A percentile compares a stretch with the other conserved stretches of the same genome.
phyloP scores from a whole-genome alignment of 352 stramenopile species.

The Aphanomyces astaci region DNA sequence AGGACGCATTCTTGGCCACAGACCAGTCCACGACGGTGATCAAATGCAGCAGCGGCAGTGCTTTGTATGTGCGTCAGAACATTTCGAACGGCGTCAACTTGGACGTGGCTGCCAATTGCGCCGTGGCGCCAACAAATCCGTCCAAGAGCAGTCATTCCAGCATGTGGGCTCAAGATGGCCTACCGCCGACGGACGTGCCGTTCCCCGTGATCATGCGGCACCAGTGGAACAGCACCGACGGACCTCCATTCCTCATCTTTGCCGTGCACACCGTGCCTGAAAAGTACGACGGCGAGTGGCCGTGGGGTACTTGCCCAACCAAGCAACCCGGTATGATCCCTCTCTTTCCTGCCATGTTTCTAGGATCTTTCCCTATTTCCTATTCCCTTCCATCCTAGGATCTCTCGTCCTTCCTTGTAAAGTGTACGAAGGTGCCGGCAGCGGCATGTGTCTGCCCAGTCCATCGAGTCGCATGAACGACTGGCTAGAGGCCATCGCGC shows the following conservation, averaged over 20 bases:
- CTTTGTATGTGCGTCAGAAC: background rate
- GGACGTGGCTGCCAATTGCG: constrained; percentile 9
- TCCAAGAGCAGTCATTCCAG: constrained; percentile 8
- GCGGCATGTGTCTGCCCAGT: background rate
- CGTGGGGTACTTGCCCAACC: background rate
- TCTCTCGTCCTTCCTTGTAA: constrained; percentile 10
- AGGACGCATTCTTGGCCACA: constrained; percentile 1
- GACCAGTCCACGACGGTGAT: background rate
- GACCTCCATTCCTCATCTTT: background rate
- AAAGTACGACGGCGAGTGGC: background rate
- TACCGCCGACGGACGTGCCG: background rate
- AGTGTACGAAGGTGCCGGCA: background rate
- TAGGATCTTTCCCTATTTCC: no score
- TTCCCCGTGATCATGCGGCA: background rate
- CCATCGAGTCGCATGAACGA: background rate
- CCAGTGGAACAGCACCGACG: constrained; percentile 5
- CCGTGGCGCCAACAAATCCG: background rate
- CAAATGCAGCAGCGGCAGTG: background rate
- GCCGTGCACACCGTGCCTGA: constrained; percentile 13
- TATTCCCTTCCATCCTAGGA: background rate
- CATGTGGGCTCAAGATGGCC: constrained; percentile 21
- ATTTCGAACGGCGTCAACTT: constrained; percentile 1
- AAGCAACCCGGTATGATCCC: background rate
- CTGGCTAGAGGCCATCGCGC: constrained; percentile 3
- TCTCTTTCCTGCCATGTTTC: background rate